Evolutionary conservation across 352 stramenopile species (phyloP).

Genomic region (Phytophthora pinifolia): DNA sequence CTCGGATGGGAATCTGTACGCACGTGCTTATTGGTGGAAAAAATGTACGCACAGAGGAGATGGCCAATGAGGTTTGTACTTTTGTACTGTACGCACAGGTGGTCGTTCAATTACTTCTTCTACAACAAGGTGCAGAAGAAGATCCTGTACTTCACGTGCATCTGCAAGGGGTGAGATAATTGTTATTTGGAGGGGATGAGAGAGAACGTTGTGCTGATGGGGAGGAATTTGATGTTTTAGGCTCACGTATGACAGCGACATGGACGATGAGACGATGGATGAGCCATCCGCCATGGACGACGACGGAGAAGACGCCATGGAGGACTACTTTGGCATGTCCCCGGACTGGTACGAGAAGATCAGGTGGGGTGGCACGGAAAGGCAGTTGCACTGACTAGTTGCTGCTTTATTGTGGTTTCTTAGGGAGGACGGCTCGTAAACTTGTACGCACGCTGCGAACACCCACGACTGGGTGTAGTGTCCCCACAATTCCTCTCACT

Average conservation of each 20-base stretch:
- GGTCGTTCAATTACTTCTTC: conserved; percentile 97
- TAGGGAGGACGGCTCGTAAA: conserved; percentile 66
- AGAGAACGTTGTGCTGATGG: not conserved
- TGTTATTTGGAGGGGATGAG: not conserved
- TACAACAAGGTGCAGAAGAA: conserved; percentile 94
- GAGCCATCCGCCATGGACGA: conserved; percentile 66
- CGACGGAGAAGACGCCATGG: conserved; percentile 74
- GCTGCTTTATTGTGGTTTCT: conserved; percentile 8
- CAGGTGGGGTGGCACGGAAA: not conserved
- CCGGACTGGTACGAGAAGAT: conserved; percentile 65
- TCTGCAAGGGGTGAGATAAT: conserved; percentile 77
- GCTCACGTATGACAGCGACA: conserved; percentile 58
- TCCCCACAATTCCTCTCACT: conserved; percentile 13
- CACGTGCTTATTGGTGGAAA: not conserved
- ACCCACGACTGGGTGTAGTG: conserved; percentile 10
- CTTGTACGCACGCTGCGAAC: conserved; percentile 13
- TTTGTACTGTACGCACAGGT: conserved; percentile 41
- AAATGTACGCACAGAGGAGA: no score
- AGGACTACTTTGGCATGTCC: conserved; percentile 88
- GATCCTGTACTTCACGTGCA: conserved; percentile 94
- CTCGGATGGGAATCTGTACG: conserved; percentile 87
- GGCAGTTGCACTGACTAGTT: not conserved
- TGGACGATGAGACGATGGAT: conserved; percentile 86
- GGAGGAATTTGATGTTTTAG: conserved; percentile 25
- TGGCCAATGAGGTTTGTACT: no score